A percentile compares a stretch with the other conserved stretches of the same genome.
Conservation (phyloP, 1,139 yeast genomes). For the Zygoascus hellenicus region DNA sequence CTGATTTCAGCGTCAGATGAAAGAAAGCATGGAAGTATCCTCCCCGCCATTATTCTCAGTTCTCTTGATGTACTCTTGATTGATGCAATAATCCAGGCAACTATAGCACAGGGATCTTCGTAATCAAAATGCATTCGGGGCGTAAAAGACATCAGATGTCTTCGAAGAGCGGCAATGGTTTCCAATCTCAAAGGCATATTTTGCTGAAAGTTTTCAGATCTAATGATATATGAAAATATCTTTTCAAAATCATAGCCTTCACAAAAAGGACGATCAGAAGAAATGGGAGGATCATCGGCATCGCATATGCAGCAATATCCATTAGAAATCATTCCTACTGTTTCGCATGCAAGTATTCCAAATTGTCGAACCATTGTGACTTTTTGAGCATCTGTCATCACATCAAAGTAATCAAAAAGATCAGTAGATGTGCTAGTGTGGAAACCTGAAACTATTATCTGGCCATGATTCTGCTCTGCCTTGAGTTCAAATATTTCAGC, state of each 20-base stretch:
- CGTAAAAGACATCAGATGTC: conserved; percentile 18
- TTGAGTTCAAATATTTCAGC: too few species aligned
- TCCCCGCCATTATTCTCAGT: conserved; percentile 25
- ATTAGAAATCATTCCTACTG: conserved; percentile 8
- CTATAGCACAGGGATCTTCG: conserved; percentile 17
- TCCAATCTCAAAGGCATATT: conserved; percentile 18
- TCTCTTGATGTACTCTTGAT: conserved; percentile 26
- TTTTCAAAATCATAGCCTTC: conserved; percentile 11
- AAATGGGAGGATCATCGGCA: conserved; percentile 1
- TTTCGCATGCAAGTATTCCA: conserved; percentile 12
- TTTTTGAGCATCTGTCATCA: conserved; percentile 2
- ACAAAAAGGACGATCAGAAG: background rate
- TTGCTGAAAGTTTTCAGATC: conserved; percentile 17
- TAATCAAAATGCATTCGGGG: conserved; percentile 19
- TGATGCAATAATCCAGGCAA: conserved; percentile 28
- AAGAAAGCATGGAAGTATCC: conserved; percentile 23
- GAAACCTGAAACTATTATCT: background rate
- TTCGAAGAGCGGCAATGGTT: conserved; percentile 17
- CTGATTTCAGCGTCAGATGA: conserved; percentile 7
- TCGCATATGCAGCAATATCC: background rate
- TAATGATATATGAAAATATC: conserved; percentile 14
- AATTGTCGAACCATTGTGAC: conserved; percentile 1
- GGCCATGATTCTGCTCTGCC: background rate
- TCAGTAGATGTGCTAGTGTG: too few species aligned
- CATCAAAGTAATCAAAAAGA: background rate